phyloP scores from a whole-genome alignment of 495 filamentous ascomycete genomes.

The Penicillium antarcticum region DNA sequence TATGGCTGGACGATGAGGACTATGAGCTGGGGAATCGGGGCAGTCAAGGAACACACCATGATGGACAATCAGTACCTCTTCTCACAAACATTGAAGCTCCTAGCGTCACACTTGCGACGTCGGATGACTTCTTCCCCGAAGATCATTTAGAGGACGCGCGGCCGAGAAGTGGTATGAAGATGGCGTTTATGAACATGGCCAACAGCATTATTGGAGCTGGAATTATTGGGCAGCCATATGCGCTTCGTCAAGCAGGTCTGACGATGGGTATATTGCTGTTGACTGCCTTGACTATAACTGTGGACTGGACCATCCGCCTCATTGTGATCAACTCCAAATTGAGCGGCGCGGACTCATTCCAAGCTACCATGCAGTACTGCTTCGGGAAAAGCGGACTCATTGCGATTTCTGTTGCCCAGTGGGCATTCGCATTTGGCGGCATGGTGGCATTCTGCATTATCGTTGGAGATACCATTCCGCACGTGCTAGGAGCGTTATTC shows the following conservation, averaged over 20 bases:
- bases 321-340: slow-evolving; percentile 96
- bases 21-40: slow-evolving; percentile 34
- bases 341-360: slow-evolving; percentile 86
- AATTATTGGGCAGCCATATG: slow-evolving; percentile 97
- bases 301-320: slow-evolving; percentile 94
- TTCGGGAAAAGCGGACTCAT: slow-evolving; percentile 85
- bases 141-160: slow-evolving; percentile 58
- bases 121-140: slow-evolving; percentile 56
- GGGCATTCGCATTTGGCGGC: slow-evolving; percentile 97
- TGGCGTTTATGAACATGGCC: slow-evolving; percentile 97
- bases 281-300: slow-evolving; percentile 71
- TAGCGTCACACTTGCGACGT: slow-evolving; percentile 73
- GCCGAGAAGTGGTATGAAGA: slow-evolving; percentile 63
- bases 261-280: slow-evolving; percentile 75
- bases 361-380: slow-evolving; percentile 90
- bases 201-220: slow-evolving; percentile 97
- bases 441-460: slow-evolving; percentile 99
- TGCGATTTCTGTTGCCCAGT: slow-evolving; percentile 87
- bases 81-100: slow-evolving; percentile 86
- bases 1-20: slow-evolving; percentile 58
- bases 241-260: slow-evolving; percentile 85
- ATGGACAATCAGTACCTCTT: slow-evolving; percentile 63
- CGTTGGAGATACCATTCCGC: slow-evolving; percentile 91
- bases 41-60: slow-evolving; percentile 16
- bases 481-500: slow-evolving; percentile 78